Conservation (phyloP, 2,329 filamentous ascomycete species). For the Myriosclerotinia scirpicola region DNA sequence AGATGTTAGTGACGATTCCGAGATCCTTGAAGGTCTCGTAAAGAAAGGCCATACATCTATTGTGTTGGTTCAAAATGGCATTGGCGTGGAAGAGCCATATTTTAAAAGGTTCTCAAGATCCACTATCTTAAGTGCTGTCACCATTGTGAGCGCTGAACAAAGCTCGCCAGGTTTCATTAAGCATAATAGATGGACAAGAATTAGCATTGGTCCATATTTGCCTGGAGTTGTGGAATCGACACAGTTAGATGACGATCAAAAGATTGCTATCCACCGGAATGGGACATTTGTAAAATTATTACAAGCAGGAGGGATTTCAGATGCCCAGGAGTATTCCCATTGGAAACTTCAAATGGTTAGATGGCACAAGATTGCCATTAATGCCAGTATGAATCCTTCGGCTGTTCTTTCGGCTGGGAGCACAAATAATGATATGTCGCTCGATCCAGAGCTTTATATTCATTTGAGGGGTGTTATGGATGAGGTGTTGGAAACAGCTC, state of each 20-base stretch:
- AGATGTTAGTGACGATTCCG: conserved; percentile 38
- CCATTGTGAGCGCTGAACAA: conserved; percentile 68
- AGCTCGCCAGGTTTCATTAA: conserved; percentile 60
- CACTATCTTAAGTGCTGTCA: conserved; percentile 66
- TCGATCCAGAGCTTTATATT: conserved; percentile 59
- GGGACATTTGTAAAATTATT: conserved; percentile 50
- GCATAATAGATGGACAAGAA: conserved; percentile 73
- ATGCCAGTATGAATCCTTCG: conserved; percentile 72
- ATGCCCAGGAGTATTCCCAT: conserved; percentile 64
- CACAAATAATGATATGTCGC: conserved; percentile 65
- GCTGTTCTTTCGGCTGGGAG: conserved; percentile 65
- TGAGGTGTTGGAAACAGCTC: conserved; percentile 65
- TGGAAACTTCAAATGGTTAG: conserved; percentile 67
- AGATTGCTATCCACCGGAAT: conserved; percentile 38
- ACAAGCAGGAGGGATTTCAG: conserved; percentile 56
- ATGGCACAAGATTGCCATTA: conserved; percentile 78
- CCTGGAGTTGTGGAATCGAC: conserved; percentile 46
- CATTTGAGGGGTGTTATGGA: conserved; percentile 68
- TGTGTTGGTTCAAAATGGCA: conserved; percentile 39
- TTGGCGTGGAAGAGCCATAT: conserved; percentile 54
- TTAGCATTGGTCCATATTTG: conserved; percentile 67
- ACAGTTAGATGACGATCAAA: conserved; percentile 9
- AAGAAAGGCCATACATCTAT: conserved; percentile 34
- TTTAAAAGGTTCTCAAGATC: conserved; percentile 58
- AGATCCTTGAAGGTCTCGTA: conserved; percentile 35